Percentiles rank a stretch among this genome's conserved stretches.
Conservation (phyloP, 257 asterid genomes). For the Cynanchum wilfordii region DNA sequence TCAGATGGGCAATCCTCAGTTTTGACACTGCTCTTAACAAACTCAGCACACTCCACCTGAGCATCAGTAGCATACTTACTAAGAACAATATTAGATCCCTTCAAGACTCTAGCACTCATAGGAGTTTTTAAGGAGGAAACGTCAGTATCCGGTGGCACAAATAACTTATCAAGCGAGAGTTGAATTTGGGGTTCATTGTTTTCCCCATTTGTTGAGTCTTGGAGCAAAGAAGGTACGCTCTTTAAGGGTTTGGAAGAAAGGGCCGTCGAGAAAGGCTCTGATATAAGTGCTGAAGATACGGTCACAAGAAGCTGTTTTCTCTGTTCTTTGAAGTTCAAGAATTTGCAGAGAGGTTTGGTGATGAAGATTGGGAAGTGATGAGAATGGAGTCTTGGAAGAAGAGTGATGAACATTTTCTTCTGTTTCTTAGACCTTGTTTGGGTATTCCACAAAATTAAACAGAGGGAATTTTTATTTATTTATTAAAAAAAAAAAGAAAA, state of each 20-base stretch:
- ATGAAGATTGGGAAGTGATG: conserved; percentile 18
- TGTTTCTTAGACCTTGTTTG: too few species aligned
- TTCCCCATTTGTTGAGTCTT: conserved; percentile 21
- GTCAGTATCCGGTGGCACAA: conserved; percentile 83
- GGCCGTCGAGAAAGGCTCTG: conserved; percentile 23
- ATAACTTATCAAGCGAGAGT: conserved; percentile 59
- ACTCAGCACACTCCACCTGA: conserved; percentile 69
- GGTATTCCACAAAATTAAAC: background rate
- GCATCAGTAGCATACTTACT: conserved; percentile 70
- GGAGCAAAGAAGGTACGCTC: conserved; percentile 13
- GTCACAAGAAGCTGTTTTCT: background rate
- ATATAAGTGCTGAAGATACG: conserved; percentile 26
- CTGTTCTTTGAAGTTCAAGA: conserved; percentile 11
- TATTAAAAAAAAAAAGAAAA: too few species aligned
- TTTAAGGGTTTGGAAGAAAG: conserved; percentile 8
- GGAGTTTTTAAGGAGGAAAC: conserved; percentile 33
- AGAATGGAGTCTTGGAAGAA: conserved; percentile 27
- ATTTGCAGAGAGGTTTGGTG: conserved; percentile 15
- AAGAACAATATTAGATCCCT: conserved; percentile 88
- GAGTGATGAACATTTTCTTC: conserved; percentile 26
- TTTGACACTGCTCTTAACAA: conserved; percentile 81
- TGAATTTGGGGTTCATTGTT: conserved; percentile 22
- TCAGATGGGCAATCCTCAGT: conserved; percentile 77
- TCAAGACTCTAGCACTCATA: conserved; percentile 57
- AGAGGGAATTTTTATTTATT: background rate